Base-by-base conservation (phyloP, 2,329 filamentous ascomycete genomes). In the Cladophialophora chaetospira region DNA sequence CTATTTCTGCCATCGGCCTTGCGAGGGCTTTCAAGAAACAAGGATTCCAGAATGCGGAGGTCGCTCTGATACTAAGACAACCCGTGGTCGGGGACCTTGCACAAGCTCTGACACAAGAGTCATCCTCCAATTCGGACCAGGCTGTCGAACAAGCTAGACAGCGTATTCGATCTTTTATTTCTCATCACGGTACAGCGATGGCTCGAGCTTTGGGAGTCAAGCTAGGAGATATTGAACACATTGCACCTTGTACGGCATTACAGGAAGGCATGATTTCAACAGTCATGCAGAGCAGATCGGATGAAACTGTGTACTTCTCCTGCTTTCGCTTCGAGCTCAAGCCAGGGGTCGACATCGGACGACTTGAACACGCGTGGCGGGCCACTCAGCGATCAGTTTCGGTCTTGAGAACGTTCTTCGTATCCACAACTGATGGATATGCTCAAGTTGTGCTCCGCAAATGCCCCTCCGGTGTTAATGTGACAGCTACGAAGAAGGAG, bases 181-280 rank as follows among this genome's bases (percentile, higher is more conserved):
- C 91, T 64, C 80, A 80, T 50, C 78, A 90, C 69, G 75, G 79
- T 4, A 72, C 79, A 9, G 63, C 71, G 5, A 79, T 82, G 5
- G 82, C 82, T 15, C 75, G 75, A 5, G 71, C 75, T 3, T 73
- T 96, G 0, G 71, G 72, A 0, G 61, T 87, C 1, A 65, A 75
- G 0, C 70, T 75, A 1, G 67, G 72, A 4, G 75, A 84, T 1
- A 80, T 96, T 8, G 88, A 94, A 67, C 82, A 83, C 56, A 82
- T 96, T 49, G 84, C 84, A 0, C 92, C 91, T 3, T 96, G 92
- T 68, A 95, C 92, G 0, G 83, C 91, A 0, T 75, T 96, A 1
- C 92, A 97, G 67, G 85, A 93, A 69, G 92, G 91, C 0, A 93
- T 97, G 76, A 84, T 96, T 47, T 87, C 88, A 4, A 82, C 85